A percentile compares a stretch with the other conserved stretches of the same genome.
Conservation (phyloP, 352 stramenopile species). For the Phytopythium mirpurense region DNA sequence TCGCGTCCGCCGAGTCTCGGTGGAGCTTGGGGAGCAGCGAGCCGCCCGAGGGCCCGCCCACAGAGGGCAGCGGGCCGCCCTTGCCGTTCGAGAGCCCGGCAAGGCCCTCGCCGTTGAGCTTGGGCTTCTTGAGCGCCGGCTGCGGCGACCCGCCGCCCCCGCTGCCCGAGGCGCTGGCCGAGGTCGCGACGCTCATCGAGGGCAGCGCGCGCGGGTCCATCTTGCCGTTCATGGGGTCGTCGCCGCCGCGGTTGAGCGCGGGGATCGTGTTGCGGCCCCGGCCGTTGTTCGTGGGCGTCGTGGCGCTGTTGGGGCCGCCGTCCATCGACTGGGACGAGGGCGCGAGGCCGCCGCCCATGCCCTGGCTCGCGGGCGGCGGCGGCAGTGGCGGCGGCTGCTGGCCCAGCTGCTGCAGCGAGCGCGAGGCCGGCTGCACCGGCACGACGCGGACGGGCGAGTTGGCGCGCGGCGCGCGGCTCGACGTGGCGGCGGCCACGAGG, state of each 20-base stretch:
- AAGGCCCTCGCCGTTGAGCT: slow-evolving; percentile 54
- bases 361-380: slow-evolving; percentile 23
- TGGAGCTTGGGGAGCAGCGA: slow-evolving; percentile 60
- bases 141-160: background rate
- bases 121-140: slow-evolving; percentile 75
- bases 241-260: slow-evolving; percentile 51
- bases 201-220: slow-evolving; percentile 19
- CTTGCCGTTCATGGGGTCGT: slow-evolving; percentile 52
- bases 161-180: slow-evolving; percentile 15
- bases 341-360: slow-evolving; percentile 9
- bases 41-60: slow-evolving; percentile 19
- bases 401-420: slow-evolving; percentile 59
- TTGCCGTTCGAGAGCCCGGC: slow-evolving; percentile 72
- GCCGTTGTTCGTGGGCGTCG: slow-evolving; percentile 31
- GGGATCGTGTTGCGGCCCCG: slow-evolving; percentile 48
- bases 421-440: slow-evolving; percentile 62
- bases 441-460: slow-evolving; percentile 66
- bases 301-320: slow-evolving; percentile 32
- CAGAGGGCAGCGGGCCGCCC: slow-evolving; percentile 32
- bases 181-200: slow-evolving; percentile 26
- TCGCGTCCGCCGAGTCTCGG: slow-evolving; percentile 57
- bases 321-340: slow-evolving; percentile 53
- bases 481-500: slow-evolving; percentile 43
- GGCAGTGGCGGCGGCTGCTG: slow-evolving; percentile 44
- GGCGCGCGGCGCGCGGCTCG: slow-evolving; percentile 35